These are phyloP conservation scores for Arthrinium puccinioides DNA, from an alignment of 2,329 filamentous ascomycete species.

Conservation along the genomic window DNA sequence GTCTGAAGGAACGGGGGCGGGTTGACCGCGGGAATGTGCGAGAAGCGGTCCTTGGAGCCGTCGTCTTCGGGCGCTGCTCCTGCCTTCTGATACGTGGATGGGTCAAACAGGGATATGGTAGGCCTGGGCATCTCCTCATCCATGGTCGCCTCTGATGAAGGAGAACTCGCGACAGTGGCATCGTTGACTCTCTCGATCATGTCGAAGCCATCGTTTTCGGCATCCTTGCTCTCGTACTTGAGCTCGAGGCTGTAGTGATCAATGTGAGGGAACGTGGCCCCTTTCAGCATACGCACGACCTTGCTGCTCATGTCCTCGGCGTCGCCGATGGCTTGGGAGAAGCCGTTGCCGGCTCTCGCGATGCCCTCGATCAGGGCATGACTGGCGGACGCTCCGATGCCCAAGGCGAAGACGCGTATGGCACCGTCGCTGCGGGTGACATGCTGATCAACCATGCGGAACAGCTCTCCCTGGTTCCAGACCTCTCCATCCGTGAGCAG, in stretches of 20 bases:
- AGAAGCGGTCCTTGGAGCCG: slow-evolving; percentile 29
- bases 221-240: slow-evolving; percentile 38
- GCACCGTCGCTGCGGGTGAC: slow-evolving; percentile 31
- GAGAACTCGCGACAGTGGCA: slow-evolving; percentile 32
- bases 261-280: slow-evolving; percentile 58
- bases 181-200: slow-evolving; percentile 52
- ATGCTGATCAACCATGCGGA: slow-evolving; percentile 35
- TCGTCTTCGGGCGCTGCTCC: slow-evolving; percentile 22
- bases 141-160: slow-evolving; percentile 9
- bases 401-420: slow-evolving; percentile 47
- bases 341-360: slow-evolving; percentile 47
- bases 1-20: slow-evolving; percentile 56
- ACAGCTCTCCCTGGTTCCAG: slow-evolving; percentile 36
- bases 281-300: slow-evolving; percentile 68
- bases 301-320: slow-evolving; percentile 62
- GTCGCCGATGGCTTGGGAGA: slow-evolving; percentile 53
- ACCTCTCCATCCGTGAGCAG: slow-evolving; percentile 51
- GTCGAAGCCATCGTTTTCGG: slow-evolving; percentile 48
- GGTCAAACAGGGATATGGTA: slow-evolving; percentile 55
- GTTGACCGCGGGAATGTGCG: slow-evolving; percentile 43
- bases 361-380: slow-evolving; percentile 47
- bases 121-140: slow-evolving; percentile 20
- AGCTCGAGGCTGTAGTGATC: slow-evolving; percentile 57
- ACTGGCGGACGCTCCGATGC: slow-evolving; percentile 43
- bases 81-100: slow-evolving; percentile 36